Evolutionary conservation across 345 rosid genomes (phyloP), one percentile per base, ranked within the genome.

Genomic region (Turnera subulata): DNA sequence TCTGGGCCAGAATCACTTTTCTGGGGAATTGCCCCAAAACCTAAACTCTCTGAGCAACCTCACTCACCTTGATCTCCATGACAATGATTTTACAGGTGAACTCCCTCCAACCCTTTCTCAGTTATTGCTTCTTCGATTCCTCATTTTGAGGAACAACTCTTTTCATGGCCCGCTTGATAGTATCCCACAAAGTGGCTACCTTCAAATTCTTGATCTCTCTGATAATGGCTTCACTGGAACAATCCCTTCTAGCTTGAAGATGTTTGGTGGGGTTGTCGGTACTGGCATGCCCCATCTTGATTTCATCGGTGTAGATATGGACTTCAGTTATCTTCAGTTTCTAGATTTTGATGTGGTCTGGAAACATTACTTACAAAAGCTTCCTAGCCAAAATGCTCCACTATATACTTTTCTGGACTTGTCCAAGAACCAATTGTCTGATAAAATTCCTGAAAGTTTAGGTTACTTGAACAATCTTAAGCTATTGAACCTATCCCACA

Each of bases 201-300:
- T 77, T n/a, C 55, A 48, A 50, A 59, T 75, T 52, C 61, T 77
- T 7, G 76, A 77, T 50, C 68, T 72, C 24, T 74, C 82, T 21
- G 35, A 56, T 16, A 80, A 74, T 50, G 42, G 60, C 23, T 64
- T 62, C 6, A 45, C 0, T 1, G 60, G 75, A 52, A 64, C 60
- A 71, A 44, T 80, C 29, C 72, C 79, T 49, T 50, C 61, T 10
- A 56, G 62, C 66, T 64, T 76, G 23, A 78, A 73, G 47, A 55
- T 60, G 25, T 73, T 80, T n/a, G n/a, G n/a, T n/a, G n/a, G n/a
- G n/a, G n/a, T n/a, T n/a, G n/a, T n/a, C 17, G 16, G 47, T 16
- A 55, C 58, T 26, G 72, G n/a, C n/a, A n/a, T n/a, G n/a, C n/a
- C n/a, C n/a, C n/a, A n/a, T n/a, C n/a, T n/a, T n/a, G n/a, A n/a